Conservation (phyloP, 768 basidiomycete species). For the Lactarius sp. region DNA sequence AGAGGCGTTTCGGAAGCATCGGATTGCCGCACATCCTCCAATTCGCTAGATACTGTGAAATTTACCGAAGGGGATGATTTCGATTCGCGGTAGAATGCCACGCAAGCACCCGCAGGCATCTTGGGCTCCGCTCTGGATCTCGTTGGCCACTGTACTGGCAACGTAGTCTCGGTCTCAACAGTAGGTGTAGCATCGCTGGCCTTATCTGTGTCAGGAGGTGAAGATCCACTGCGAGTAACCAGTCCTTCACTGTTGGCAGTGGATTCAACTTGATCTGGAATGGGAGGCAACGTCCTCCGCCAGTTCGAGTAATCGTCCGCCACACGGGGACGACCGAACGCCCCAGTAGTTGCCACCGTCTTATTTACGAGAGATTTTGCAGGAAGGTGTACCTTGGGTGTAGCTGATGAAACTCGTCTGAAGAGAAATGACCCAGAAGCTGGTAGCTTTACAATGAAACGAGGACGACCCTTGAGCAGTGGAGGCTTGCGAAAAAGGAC, state of each 20-base stretch:
- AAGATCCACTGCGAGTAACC: slow-evolving; percentile 60
- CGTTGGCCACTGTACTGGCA: slow-evolving; percentile 25
- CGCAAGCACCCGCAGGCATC: slow-evolving; percentile 65
- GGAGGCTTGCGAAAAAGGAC: slow-evolving; percentile 51
- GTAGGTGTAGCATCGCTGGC: slow-evolving; percentile 31
- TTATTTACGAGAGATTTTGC: slow-evolving; percentile 25
- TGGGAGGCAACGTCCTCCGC: slow-evolving; percentile 34
- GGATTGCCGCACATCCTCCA: slow-evolving; percentile 40
- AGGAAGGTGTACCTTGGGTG: slow-evolving; percentile 41
- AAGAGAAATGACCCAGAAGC: slow-evolving; percentile 17
- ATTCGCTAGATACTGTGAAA: slow-evolving; percentile 76
- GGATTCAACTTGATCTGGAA: slow-evolving; percentile 24
- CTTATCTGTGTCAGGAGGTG: slow-evolving; percentile 50
- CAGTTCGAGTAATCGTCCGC: slow-evolving; percentile 37
- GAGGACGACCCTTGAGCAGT: slow-evolving; percentile 32
- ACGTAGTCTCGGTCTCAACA: slow-evolving; percentile 35
- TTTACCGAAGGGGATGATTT: slow-evolving; percentile 50
- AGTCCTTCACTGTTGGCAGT: slow-evolving; percentile 33
- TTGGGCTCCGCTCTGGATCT: slow-evolving; percentile 58
- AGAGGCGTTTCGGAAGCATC: neutral
- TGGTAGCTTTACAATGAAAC: slow-evolving; percentile 38
- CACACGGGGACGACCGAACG: slow-evolving; percentile 33
- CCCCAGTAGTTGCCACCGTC: slow-evolving; percentile 17
- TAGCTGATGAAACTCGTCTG: slow-evolving; percentile 16
- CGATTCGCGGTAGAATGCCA: slow-evolving; percentile 69